Base-by-base conservation (phyloP, 495 filamentous ascomycete genomes). In the Daldinia loculata region DNA sequence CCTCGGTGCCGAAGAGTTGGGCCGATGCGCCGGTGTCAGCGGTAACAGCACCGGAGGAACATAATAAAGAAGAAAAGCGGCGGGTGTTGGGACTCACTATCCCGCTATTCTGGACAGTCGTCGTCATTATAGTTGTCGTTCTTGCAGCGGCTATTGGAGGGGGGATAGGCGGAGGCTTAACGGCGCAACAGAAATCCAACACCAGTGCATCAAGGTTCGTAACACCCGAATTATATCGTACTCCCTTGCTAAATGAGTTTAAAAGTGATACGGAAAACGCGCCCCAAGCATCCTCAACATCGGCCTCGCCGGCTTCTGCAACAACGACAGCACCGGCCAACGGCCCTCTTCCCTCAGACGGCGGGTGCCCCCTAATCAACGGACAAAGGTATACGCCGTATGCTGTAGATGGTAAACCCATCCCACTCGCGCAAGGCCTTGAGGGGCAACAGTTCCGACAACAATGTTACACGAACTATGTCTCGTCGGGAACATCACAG, bases 391-490 rank as follows among this genome's bases (percentile, higher is more conserved):
- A 75, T 41, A 78, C 71, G 15, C 76, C 77, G 2, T 71, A 72
- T 29, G 70, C 73, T 19, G 70, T 72, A 19, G 61, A 70, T 17
- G 76, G 75, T 11, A 59, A 74, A 26, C 11, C 66, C 11, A 70
- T 79, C 36, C 61, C 75, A 38, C 32, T 75, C n/a, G n/a, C 56
- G 38, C 26, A 66, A 11, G 72, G 63, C 11, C 39, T 45, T 5
- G 60, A 51, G n/a, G 55, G 60, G 1, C 76, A 80, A 61, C 45
- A 70, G 30, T 81, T 81, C 67, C 19, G 19, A 15, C 65, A 73
- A 39, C 69, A 76, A 4, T 81, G 79, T 30, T 69, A 75, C 60
- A 81, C 76, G 12, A 79, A 77, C 66, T 78, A 75, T 62, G 68
- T 56, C 15, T 60, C 75, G n/a, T 64, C 74, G 7, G 64, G 61